Conservation (phyloP, 2,329 filamentous ascomycete genomes). For the Pseudocercospora eumusae region DNA sequence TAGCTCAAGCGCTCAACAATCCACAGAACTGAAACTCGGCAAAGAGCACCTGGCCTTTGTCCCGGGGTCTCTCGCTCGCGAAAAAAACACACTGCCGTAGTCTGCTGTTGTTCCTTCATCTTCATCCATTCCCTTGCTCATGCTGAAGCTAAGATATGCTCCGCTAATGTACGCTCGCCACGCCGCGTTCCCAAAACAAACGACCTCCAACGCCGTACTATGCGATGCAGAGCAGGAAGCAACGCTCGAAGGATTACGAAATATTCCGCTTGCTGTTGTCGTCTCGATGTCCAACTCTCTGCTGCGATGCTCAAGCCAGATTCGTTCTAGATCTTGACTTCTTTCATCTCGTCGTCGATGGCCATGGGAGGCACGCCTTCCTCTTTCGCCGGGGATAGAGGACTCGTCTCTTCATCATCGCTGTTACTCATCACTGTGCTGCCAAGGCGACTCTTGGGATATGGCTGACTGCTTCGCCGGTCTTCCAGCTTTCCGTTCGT, state of each 20-base stretch:
- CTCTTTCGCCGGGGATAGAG: conserved; percentile 19
- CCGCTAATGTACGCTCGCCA: conserved; percentile 4
- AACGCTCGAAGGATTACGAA: conserved; percentile 19
- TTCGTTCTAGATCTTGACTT: conserved; percentile 46
- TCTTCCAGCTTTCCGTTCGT: conserved; percentile 28
- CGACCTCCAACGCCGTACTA: conserved; percentile 21
- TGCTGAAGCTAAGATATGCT: conserved; percentile 4
- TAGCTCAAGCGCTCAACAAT: conserved; percentile 8
- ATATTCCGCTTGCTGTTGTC: conserved; percentile 4
- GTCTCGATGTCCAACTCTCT: not conserved
- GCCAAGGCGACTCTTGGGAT: conserved; percentile 27
- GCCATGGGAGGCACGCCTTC: conserved; percentile 28
- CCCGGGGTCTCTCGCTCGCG: conserved; percentile 1
- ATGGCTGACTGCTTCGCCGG: conserved; percentile 21
- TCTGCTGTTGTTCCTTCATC: conserved; percentile 9
- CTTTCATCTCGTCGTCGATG: conserved; percentile 48
- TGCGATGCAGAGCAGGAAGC: conserved; percentile 21
- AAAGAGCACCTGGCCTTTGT: conserved; percentile 11
- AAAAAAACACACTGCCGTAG: conserved; percentile 8
- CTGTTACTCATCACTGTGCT: conserved; percentile 29
- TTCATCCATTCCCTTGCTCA: not conserved
- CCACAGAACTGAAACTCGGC: not conserved
- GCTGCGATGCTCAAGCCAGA: not conserved
- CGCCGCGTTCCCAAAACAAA: conserved; percentile 6
- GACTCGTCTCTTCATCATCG: conserved; percentile 27